Evolutionary conservation across 129 eudicot species (phyloP).

Genomic region (Centaurea solstitialis): DNA sequence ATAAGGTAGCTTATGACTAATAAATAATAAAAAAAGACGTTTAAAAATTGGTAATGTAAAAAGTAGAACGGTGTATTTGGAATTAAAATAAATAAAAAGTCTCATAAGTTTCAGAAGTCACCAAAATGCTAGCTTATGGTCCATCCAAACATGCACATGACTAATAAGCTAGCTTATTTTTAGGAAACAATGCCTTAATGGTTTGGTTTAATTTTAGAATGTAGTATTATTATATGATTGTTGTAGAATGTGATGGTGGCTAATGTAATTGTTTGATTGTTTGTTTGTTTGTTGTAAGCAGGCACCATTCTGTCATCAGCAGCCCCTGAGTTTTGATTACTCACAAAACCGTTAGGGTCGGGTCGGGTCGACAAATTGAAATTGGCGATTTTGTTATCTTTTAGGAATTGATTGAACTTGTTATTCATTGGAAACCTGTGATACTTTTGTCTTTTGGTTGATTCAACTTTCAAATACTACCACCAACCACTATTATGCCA

Average conservation of each 20-base stretch:
- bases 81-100: no score
- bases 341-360: constrained; percentile 60
- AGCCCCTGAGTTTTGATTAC: constrained; percentile 93
- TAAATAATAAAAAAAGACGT: no score
- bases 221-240: neutral
- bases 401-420: constrained; percentile 14
- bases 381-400: constrained; percentile 29
- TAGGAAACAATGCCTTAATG: no score
- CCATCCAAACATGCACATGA: no score
- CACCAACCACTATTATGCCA: neutral
- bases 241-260: neutral
- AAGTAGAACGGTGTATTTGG: no score
- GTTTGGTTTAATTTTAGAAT: neutral
- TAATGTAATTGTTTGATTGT: constrained; percentile 12
- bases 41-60: no score
- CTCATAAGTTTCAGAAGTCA: no score
- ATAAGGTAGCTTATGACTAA: no score
- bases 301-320: constrained; percentile 96
- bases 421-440: constrained; percentile 4
- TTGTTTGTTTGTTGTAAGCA: constrained; percentile 57
- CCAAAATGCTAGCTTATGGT: no score
- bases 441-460: neutral
- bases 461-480: constrained; percentile 11
- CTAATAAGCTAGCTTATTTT: no score
- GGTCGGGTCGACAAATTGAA: constrained; percentile 21